Percentiles rank a stretch among this genome's conserved stretches.
Conservation (phyloP, 495 filamentous ascomycete genomes). For the Umbilicaria muhlenbergii region DNA sequence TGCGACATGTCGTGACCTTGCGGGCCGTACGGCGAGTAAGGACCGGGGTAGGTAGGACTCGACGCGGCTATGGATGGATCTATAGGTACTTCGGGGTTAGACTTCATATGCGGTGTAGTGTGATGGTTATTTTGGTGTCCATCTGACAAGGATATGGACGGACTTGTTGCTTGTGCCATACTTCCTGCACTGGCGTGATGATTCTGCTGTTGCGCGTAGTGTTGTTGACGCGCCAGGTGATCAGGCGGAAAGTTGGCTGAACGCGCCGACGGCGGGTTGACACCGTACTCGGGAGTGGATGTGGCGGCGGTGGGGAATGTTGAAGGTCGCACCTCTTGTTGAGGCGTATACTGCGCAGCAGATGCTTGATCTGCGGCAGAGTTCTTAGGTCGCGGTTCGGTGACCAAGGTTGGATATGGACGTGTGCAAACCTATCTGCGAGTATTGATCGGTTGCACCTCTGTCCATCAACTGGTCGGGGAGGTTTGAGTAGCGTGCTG, state of each 20-base stretch:
- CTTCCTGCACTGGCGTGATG: conserved; percentile 62
- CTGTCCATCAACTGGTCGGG: conserved; percentile 55
- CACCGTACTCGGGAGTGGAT: conserved; percentile 75
- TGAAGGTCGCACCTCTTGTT: conserved; percentile 61
- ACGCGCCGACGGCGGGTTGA: conserved; percentile 63
- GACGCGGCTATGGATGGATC: conserved; percentile 92
- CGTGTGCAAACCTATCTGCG: conserved; percentile 96
- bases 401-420: conserved; percentile 57
- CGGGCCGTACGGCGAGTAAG: conserved; percentile 75
- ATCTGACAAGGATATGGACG: conserved; percentile 72
- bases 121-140: conserved; percentile 52
- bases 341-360: conserved; percentile 55
- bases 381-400: conserved; percentile 60
- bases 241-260: conserved; percentile 61
- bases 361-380: conserved; percentile 73
- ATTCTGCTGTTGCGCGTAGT: conserved; percentile 31
- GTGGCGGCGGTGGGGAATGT: conserved; percentile 56
- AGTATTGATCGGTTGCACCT: conserved; percentile 68
- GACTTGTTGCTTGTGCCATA: conserved; percentile 98
- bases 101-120: conserved; percentile 55
- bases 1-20: conserved; percentile 69
- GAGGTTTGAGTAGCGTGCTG: no score
- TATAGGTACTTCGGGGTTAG: conserved; percentile 96
- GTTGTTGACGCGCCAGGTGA: conserved; percentile 39
- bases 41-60: conserved; percentile 76